Conservation (phyloP, 1,284 basidiomycete genomes). For the Cystobasidiaceae sp. region DNA sequence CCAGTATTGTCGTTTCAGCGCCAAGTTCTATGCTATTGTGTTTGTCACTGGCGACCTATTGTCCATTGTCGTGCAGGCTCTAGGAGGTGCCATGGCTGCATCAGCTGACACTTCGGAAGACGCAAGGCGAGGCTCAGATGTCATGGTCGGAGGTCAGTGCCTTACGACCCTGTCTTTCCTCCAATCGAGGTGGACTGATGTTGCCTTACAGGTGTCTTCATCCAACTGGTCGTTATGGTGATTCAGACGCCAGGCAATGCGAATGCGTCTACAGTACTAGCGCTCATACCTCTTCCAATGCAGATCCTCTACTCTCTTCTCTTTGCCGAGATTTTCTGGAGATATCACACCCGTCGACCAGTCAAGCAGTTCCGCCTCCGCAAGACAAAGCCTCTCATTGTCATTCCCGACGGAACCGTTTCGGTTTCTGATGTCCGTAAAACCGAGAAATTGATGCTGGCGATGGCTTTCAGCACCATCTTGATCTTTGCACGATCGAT, state of each 20-base stretch:
- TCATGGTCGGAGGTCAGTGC: constrained; percentile 21
- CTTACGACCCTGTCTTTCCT: too few relatives aligned
- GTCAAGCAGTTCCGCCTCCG: constrained; percentile 11
- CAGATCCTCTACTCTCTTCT: neutral
- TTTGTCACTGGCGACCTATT: constrained; percentile 48
- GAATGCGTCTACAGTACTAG: neutral
- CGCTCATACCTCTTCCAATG: neutral
- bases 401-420: neutral
- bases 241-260: neutral
- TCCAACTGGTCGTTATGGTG: constrained; percentile 3
- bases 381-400: neutral
- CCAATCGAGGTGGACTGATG: too few relatives aligned
- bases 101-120: neutral
- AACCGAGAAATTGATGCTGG: neutral
- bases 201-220: too few relatives aligned
- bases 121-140: neutral
- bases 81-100: constrained; percentile 48
- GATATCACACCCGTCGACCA: neutral
- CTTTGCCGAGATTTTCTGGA: constrained; percentile 8
- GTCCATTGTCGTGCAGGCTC: constrained; percentile 48
- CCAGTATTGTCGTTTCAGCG: constrained; percentile 44
- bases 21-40: constrained; percentile 44
- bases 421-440: neutral
- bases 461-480: neutral
- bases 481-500: constrained; percentile 13